Evolutionary conservation across 2,329 filamentous ascomycete species (phyloP).

Genomic region (Aspergillus sclerotialis): DNA sequence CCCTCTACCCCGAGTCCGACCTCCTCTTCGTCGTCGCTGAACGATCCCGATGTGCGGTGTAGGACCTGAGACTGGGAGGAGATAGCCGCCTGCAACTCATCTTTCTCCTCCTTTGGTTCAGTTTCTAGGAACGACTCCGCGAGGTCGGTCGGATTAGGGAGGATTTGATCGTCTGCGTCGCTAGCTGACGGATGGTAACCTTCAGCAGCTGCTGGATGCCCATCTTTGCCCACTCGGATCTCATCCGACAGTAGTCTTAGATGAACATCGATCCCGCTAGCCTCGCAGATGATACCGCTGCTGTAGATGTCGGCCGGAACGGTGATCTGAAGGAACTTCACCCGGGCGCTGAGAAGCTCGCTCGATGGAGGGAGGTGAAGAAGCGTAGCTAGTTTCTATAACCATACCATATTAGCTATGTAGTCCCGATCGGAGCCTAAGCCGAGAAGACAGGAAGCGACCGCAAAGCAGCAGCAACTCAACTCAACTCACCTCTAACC

Average conservation of each 20-base stretch:
- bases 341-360: constrained; percentile 64
- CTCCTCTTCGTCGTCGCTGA: constrained; percentile 45
- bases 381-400: constrained; percentile 69
- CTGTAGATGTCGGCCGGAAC: constrained; percentile 83
- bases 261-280: constrained; percentile 71
- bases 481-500: constrained; percentile 56
- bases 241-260: constrained; percentile 47
- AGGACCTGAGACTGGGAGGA: constrained; percentile 44
- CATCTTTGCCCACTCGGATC: constrained; percentile 24
- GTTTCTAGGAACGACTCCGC: constrained; percentile 55
- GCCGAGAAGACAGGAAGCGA: too few relatives aligned
- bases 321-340: constrained; percentile 70
- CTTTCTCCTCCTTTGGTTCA: constrained; percentile 51
- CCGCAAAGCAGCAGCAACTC: too few relatives aligned
- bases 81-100: constrained; percentile 52
- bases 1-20: constrained; percentile 46
- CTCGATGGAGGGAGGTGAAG: constrained; percentile 68
- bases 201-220: constrained; percentile 12
- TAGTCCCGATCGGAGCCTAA: too few relatives aligned
- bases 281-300: constrained; percentile 73
- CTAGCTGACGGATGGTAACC: constrained; percentile 13
- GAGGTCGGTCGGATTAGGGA: constrained; percentile 53
- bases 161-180: constrained; percentile 18
- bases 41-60: constrained; percentile 42
- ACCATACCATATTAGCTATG: constrained; percentile 8